Base-by-base conservation (phyloP, 2,329 filamentous ascomycete species). In the Scortechinia acanthostroma region DNA sequence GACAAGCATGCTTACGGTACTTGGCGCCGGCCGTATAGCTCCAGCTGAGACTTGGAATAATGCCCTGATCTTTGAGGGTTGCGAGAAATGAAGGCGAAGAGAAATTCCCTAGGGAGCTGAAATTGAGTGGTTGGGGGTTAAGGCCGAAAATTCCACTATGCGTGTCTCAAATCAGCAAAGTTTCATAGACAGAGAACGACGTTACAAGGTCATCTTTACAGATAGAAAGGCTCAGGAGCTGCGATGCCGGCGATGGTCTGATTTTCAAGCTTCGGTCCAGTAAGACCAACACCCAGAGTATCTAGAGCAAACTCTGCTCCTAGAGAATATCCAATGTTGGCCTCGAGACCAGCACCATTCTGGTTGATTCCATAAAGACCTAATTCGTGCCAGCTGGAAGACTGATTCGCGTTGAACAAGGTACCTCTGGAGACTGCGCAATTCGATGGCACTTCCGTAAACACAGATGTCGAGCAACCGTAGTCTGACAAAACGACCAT, bases 21-120 rank as follows among this genome's bases (percentile, higher is more conserved):
- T 55, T 56, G 17, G 62, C 63, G 2, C 65, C 65, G 4, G 66
- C 65, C 4, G 65, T 68, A 46, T 68, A 69, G 43, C 63, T 65
- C 59, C 65, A 69, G 43, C 63, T 66, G 14, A 66, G 49, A 46
- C 63, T 66, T 4, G 64, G 64, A 21, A 67, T 68, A 16, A 55
- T 45, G 3, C 57, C 54, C 22, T 63, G 51, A 17, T 60, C 52
- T 48, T 64, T 68, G 4, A 69, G 51, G 1, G 56, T 59, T 4
- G 58, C 58, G 40, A 69, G 50, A 28, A 64, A 65, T 10, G 63
- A 62, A 4, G 57, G 52, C 4, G 58, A 47, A 6, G 63, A 59
- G 47, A 46, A 55, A 46, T 66, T 66, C 3, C 62, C 60, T 16
- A 66, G 42, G 4, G 56, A 52, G n/a, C 46, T 58, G 46, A 59